These are phyloP conservation scores for Conticribra weissflogii DNA, from an alignment of 108 stramenopile genomes.

Conservation along the genomic window DNA sequence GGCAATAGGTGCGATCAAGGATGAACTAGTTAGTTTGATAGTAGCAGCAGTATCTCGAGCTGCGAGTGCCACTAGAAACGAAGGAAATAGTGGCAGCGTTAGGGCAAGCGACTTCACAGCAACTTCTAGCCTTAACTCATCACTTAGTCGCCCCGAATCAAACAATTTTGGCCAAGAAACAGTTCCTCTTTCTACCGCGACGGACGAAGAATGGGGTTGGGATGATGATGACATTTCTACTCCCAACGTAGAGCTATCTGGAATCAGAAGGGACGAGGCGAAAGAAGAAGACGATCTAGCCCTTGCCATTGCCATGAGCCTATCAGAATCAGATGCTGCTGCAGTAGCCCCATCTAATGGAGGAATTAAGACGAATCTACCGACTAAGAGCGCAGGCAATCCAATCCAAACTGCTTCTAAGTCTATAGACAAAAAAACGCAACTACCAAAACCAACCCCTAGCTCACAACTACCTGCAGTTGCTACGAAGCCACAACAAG, in stretches of 20 bases:
- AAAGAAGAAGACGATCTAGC: conserved; percentile 51
- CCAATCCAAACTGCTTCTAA: neutral
- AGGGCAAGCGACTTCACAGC: neutral
- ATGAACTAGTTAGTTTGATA: conserved; percentile 26
- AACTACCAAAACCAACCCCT: neutral
- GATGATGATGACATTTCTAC: conserved; percentile 32
- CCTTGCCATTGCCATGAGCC: conserved; percentile 45
- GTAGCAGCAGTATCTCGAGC: conserved; percentile 10
- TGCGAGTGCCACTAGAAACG: neutral
- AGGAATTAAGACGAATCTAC: neutral
- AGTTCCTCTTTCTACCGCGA: conserved; percentile 43
- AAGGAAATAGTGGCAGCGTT: neutral
- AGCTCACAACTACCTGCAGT: neutral
- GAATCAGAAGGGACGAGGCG: conserved; percentile 14
- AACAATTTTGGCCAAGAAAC: conserved; percentile 14
- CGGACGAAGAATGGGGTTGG: conserved; percentile 57
- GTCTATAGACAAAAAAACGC: neutral
- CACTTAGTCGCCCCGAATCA: neutral
- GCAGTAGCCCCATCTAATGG: neutral
- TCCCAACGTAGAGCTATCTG: conserved; percentile 38
- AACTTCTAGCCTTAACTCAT: neutral
- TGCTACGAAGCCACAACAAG: neutral
- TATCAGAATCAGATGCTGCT: conserved; percentile 21
- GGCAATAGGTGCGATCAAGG: conserved; percentile 19
- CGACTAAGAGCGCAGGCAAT: neutral